Evolutionary conservation across 805 yeast species (phyloP), one percentile per base, ranked within the genome.

Genomic region (Candida argentea): DNA sequence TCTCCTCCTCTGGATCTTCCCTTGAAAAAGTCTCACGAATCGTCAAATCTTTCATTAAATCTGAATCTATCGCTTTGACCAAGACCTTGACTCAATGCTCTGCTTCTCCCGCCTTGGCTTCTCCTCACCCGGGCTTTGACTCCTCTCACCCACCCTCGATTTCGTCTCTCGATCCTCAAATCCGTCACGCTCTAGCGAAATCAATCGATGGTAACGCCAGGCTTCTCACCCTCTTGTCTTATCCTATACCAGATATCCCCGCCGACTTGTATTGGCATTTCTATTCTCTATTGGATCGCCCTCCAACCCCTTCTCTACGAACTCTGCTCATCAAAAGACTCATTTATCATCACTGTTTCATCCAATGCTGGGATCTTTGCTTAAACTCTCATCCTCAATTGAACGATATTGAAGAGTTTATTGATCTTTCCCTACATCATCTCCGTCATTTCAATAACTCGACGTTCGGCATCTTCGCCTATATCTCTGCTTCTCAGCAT

Each of bases 371-470:
- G 66, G 32, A 34, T 6, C 30, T 51, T 8, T 39, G 48, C 20
- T 22, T 54, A 3, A 43, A 41, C 16, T 47, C 48, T 9, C 39
- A 46, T 7, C 39, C 50, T 13, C 43, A 57, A 11, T 40, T 61
- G 11, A 44, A 43, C 12, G 67, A 60, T 28, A 37, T 60, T 14
- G 66, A 61, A 31, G 65, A 58, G 10, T 38, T 51, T 21, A 38
- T 57, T 17, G 63, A 54, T 10, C 31, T 45, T 14, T 39, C 55
- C 6, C 34, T 42, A n/a, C 24, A 31, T 3, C 35, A 39, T 10
- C 33, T 55, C 12, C 27, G 29, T 19, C 34, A 36, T 4, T 36
- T 36, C 22, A 37, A 45, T 20, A 42, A 48, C 27, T 9, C 36
- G n/a, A 29, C 28, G 4, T 38, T 57, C 23, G 60, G 61, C 1